Evolutionary conservation across 305 asterid genomes (phyloP), one percentile per base, ranked within the genome.

Genomic region (Stenogyne calaminthoides): DNA sequence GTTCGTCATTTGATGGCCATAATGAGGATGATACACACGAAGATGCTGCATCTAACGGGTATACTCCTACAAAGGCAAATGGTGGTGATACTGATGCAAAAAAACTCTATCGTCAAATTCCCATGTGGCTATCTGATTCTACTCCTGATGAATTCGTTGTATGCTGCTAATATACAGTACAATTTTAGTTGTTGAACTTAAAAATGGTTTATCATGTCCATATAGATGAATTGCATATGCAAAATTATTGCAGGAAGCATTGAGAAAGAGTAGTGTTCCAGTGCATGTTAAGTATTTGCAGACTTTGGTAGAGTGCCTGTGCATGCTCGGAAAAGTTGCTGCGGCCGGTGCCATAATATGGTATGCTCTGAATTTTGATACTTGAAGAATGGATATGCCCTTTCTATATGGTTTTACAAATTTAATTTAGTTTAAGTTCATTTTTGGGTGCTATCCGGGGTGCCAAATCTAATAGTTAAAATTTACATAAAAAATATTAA

Each of bases 261-360:
- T 95, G 92, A 86, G 97, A 83, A 95, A 91, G 86, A 81, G 85
- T 80, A 95, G 88, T 81, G 88, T 92, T 71, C 91, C 96, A 39
- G 75, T 87, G 70, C 93, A 88, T 83, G 97, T 95, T 68, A 95
- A 91, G 84, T 95, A 95, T 87, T 86, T 95, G 88, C 98, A 85
- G 81, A 93, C 99, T 74, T 65, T 93, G 95, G 93, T 95, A 59
- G 98, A 95, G 87, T 91, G 99, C 81, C 93, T 95, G 70, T 86
- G 93, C 83, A 84, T 93, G 93, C 99, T 95, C 70, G 97, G 99
- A 67, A 95, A 95, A 88, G 97, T 95, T 83, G 97, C 97, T 74
- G 99, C 96, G 71, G 99, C 99, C 64, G 99, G 99, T 83, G 93
- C 99, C 76, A 88, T 93, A 67, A 89, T 95, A 83, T 88, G 97